Base-by-base conservation (phyloP, 768 basidiomycete genomes). In the Hortiboletus campestris region DNA sequence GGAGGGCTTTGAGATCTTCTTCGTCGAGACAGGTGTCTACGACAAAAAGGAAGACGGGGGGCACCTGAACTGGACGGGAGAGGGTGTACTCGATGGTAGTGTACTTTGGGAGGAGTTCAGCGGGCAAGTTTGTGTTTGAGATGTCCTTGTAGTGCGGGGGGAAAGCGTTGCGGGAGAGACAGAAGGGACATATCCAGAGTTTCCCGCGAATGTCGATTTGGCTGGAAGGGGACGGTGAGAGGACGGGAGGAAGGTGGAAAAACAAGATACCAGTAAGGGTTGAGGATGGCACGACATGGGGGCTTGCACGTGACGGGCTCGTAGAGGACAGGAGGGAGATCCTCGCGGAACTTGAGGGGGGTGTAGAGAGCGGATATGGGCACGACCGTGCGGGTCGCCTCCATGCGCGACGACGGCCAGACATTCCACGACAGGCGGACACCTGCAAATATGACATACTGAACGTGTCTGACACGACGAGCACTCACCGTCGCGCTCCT, bases 81-180 rank as follows among this genome's bases (percentile, higher is more conserved):
- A 98, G 88, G n/a, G 96, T 98, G 77, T 99, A 99, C 75, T 99
- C 97, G 74, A 99, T 97, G 9, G 97, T 99, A 32, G 97, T 98
- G 80, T 98, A 98, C 75, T 97, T 95, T 67, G 96, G 94, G 38
- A 98, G 75, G 31, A 99, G 82, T 71, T 99, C 97, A 14, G 94
- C 89, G 47, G 97, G 97, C 19, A 98, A 83, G 74, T 98, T 98
- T 61, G 91, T 95, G 74, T 89, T 89, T 45, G 94, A 94, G 62
- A 99, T 96, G 70, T 98, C 96, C 76, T 97, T 96, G 81, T 99
- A 99, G 72, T 99, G 96, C 0, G 92, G 91, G 6, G 97, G 97
- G 77, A 99, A 98, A 3, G 95, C 85, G 71, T 98, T 99, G 56
- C 97, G 88, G 35, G 91, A 88, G 49, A 99, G 80, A 75, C 97